phyloP scores from a whole-genome alignment of 2,329 filamentous ascomycete species.

The Didymella arachidicola region DNA sequence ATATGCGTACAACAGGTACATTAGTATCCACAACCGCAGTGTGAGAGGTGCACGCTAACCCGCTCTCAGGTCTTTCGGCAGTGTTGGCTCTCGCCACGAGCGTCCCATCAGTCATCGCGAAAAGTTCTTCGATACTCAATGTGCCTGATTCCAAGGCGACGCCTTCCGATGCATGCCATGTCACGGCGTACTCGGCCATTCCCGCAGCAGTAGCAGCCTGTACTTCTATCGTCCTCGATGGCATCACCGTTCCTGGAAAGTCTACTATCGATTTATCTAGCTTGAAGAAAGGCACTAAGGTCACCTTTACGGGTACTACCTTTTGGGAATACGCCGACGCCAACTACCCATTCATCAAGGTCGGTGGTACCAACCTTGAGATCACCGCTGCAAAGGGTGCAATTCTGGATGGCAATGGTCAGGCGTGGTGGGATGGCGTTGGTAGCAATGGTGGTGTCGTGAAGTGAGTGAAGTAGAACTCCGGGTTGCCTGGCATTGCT shows the following conservation, averaged over 20 bases:
- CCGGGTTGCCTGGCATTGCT: background rate
- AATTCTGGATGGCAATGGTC: slow-evolving; percentile 57
- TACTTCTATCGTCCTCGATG: slow-evolving; percentile 61
- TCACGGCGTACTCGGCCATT: slow-evolving; percentile 30
- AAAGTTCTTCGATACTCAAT: background rate
- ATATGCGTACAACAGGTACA: slow-evolving; percentile 16
- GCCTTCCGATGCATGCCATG: slow-evolving; percentile 26
- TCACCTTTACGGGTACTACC: slow-evolving; percentile 70
- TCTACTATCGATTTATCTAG: slow-evolving; percentile 65
- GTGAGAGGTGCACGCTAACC: background rate
- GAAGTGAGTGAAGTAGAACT: slow-evolving; percentile 25
- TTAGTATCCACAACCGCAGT: no score
- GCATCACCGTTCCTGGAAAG: slow-evolving; percentile 65
- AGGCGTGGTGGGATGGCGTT: slow-evolving; percentile 59
- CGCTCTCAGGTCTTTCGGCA: slow-evolving; percentile 9
- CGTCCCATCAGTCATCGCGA: background rate
- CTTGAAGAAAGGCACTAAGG: slow-evolving; percentile 61
- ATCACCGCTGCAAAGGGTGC: slow-evolving; percentile 66
- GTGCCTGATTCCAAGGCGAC: slow-evolving; percentile 2
- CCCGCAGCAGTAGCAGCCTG: slow-evolving; percentile 51
- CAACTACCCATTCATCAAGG: slow-evolving; percentile 65
- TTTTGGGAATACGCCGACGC: slow-evolving; percentile 36
- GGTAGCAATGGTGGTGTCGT: slow-evolving; percentile 57
- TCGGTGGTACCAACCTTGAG: slow-evolving; percentile 66
- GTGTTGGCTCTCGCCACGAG: slow-evolving; percentile 20